Base-by-base conservation (phyloP, 78 protist species). In the Monosiga brevicollis region DNA sequence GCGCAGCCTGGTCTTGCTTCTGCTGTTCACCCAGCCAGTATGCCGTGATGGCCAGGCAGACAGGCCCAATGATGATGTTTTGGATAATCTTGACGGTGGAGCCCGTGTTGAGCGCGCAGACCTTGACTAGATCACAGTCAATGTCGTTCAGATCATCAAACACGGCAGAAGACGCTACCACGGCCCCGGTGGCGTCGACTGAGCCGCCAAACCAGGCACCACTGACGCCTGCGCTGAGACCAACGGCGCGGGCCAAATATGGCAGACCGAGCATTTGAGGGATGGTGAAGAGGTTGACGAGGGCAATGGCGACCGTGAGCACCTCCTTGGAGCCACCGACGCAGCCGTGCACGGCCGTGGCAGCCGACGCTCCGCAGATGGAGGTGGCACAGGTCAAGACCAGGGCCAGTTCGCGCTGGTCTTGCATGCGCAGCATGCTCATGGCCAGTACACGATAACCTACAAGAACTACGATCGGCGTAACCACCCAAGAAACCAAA, bases 101-200 rank as follows among this genome's bases (percentile, higher is more conserved):
- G 49, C 36, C 49, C 54, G 49, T 24, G 79, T 35, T 39, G 79
- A 26, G 40, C 23, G 77, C 23, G 38, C 36, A 32, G 35, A 22
- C 26, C 29, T 15, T 49, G 62, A 6, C 62, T 6, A 20, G 29
- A 6, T 49, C 62, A 49, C 62, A 49, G 29, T 6, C 6, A 15
- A 49, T 15, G 62, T 49, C 62, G 62, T 6, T 15, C 29, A 49
- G 62, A 6, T 49, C 29, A 15, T 49, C 79, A 49, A 26, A 70
- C 2, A 75, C 34, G 43, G 49, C 39, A 20, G 79, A 42, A n/a
- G 39, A 23, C 35, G 79, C 79, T 39, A 75, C 34, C 1, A 75
- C 79, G 25, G 79, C 79, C 54, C 79, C 79, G 34, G 79, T 75
- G 79, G 39, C 34, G 79, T 75, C 79, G 34, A 75, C 79, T 2